These are phyloP conservation scores for Aspergillus panamensis DNA, from an alignment of 495 filamentous ascomycete species.

Conservation along the genomic window DNA sequence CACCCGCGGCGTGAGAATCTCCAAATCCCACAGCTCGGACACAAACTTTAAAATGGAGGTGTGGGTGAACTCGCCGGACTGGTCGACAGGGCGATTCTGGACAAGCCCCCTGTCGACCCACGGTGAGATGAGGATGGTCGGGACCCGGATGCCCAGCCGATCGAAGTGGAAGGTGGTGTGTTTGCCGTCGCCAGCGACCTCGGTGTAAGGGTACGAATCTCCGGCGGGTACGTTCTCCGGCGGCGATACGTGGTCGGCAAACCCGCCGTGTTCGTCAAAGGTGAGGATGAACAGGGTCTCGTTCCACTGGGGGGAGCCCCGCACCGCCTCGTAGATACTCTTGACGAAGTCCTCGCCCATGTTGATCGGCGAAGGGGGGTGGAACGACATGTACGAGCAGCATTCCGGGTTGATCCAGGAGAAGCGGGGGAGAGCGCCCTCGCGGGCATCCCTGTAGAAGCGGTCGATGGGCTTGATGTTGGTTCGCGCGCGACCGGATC, in stretches of 20 bases:
- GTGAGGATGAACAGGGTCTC: slow-evolving; percentile 49
- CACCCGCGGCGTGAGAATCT: slow-evolving; percentile 40
- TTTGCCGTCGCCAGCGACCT: slow-evolving; percentile 37
- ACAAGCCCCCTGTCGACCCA: slow-evolving; percentile 45
- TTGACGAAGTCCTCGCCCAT: slow-evolving; percentile 50
- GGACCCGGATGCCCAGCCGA: slow-evolving; percentile 49
- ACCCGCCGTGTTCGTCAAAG: slow-evolving; percentile 51
- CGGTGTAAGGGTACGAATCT: slow-evolving; percentile 43
- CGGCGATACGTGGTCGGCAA: slow-evolving; percentile 48
- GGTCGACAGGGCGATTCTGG: slow-evolving; percentile 33
- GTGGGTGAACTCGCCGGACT: slow-evolving; percentile 40
- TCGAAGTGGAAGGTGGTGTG: slow-evolving; percentile 48
- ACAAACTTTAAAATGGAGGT: slow-evolving; percentile 45
- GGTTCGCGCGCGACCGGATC: slow-evolving; percentile 28
- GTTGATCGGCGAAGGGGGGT: slow-evolving; percentile 45
- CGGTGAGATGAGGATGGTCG: slow-evolving; percentile 49
- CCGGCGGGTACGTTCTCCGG: slow-evolving; percentile 42
- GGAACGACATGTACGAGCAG: slow-evolving; percentile 49
- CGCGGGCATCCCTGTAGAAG: slow-evolving; percentile 38
- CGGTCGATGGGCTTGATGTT: slow-evolving; percentile 34
- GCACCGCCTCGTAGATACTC: slow-evolving; percentile 48
- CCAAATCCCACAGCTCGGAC: slow-evolving; percentile 43
- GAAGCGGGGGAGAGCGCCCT: slow-evolving; percentile 43
- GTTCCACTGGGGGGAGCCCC: slow-evolving; percentile 47
- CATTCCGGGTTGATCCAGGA: slow-evolving; percentile 54